These are phyloP conservation scores for Blastocystis sp. DNA, from an alignment of 352 stramenopile genomes.

Conservation along the genomic window DNA sequence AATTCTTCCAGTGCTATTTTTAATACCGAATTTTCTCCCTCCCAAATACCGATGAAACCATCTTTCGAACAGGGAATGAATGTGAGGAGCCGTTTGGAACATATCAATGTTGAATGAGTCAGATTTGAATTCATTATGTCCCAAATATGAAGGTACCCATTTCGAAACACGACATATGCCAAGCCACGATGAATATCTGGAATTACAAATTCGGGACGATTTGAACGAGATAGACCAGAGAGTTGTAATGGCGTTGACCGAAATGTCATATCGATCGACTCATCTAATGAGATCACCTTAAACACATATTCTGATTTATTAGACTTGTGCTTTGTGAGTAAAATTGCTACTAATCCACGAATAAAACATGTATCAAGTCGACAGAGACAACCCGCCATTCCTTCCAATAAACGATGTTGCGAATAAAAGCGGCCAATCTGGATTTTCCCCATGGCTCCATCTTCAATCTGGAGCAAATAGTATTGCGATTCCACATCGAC, in stretches of 20 bases:
- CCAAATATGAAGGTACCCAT: constrained; percentile 34
- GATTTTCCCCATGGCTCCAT: background rate
- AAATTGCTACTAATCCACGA: background rate
- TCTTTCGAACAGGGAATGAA: background rate
- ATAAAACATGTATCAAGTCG: background rate
- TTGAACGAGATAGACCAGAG: background rate
- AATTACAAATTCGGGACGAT: constrained; percentile 6
- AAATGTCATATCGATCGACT: background rate
- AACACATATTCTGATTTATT: background rate
- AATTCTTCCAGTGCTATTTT: background rate
- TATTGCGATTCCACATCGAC: background rate
- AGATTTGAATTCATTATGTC: constrained; percentile 1
- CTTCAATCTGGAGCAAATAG: constrained; percentile 27
- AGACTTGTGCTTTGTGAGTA: background rate
- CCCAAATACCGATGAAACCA: background rate
- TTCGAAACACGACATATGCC: background rate
- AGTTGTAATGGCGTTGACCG: background rate
- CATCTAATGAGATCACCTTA: background rate
- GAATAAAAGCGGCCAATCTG: constrained; percentile 11
- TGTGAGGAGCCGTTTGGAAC: background rate
- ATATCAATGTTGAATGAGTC: background rate
- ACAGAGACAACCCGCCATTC: constrained; percentile 29
- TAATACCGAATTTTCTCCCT: background rate
- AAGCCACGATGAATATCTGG: background rate
- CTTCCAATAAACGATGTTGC: background rate